Evolutionary conservation across 305 asterid genomes (phyloP).

Genomic region (Fraxinus albicans): DNA sequence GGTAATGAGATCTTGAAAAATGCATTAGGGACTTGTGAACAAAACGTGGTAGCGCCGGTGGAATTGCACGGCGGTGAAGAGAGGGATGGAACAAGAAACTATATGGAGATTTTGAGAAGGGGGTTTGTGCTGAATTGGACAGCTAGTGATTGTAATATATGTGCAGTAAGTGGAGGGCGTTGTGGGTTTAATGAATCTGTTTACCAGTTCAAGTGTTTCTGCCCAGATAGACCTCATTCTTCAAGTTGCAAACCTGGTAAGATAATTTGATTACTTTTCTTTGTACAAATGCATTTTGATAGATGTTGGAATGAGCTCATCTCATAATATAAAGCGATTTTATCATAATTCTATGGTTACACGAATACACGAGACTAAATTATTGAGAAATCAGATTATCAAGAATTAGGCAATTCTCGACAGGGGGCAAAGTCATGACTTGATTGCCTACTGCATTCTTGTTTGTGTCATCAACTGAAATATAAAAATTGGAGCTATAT

Average conservation of each 20-base stretch:
- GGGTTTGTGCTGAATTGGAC: constrained; percentile 54
- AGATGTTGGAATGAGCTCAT: not conserved
- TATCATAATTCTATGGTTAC: not conserved
- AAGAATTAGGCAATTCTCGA: not conserved
- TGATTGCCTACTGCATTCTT: too few species aligned
- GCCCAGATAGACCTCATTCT: constrained; percentile 50
- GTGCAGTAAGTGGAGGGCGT: constrained; percentile 48
- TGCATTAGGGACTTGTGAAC: constrained; percentile 31
- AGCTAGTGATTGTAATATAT: constrained; percentile 38
- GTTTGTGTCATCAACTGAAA: too few species aligned
- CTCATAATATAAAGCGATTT: not conserved
- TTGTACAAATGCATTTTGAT: not conserved
- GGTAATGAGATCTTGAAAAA: constrained; percentile 4
- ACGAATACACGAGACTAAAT: not conserved
- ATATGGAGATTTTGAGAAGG: constrained; percentile 29
- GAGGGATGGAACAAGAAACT: constrained; percentile 17
- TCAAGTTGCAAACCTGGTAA: constrained; percentile 42
- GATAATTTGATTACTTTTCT: not conserved
- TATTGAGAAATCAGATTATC: not conserved
- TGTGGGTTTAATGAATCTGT: constrained; percentile 27
- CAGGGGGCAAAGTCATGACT: not conserved
- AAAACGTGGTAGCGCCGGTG: constrained; percentile 37
- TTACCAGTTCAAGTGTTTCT: constrained; percentile 42
- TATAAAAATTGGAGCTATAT: too few species aligned
- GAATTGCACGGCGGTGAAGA: constrained; percentile 20